Base-by-base conservation (phyloP, 2,329 filamentous ascomycete species). In the Apiospora arundinis region DNA sequence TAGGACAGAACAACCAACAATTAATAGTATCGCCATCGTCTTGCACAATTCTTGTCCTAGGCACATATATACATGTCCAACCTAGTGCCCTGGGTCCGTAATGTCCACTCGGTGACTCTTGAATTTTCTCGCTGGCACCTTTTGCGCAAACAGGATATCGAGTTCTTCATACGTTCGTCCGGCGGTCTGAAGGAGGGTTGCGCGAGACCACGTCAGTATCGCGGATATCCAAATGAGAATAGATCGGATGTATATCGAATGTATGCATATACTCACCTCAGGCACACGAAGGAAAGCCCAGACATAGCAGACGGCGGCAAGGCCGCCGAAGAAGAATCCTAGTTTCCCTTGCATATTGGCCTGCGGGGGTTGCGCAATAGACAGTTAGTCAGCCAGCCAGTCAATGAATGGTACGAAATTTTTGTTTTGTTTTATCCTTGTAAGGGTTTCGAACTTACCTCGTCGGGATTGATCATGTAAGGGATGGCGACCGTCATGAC, bases 401-500 rank as follows among this genome's bases (percentile, higher is more conserved):
- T n/a, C n/a, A n/a, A n/a, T n/a, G n/a, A n/a, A n/a, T n/a, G n/a
- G n/a, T n/a, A n/a, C n/a, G n/a, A n/a, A n/a, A n/a, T n/a, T n/a
- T n/a, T n/a, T n/a, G n/a, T n/a, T n/a, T n/a, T n/a, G n/a, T n/a
- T n/a, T n/a, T n/a, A n/a, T n/a, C n/a, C n/a, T n/a, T n/a, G n/a
- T n/a, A n/a, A n/a, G n/a, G n/a, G n/a, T n/a, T n/a, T n/a, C n/a
- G n/a, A 32, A 32, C 70, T 67, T 42, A 72, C 70, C 70, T 84
- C 76, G 67, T 82, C 81, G 0, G 82, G 81, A 71, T 84, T 84
- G 72, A 84, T 83, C 79, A 84, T 81, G 71, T 84, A 84, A 1
- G 83, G 83, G 67, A 84, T 84, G 1, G 81, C 82, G 0, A 84
- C 81, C 1, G 82, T 84, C 82, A 84, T 84, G 25, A 77, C 76